A percentile compares a stretch with the other conserved stretches of the same genome.
Evolutionary conservation across 352 stramenopile genomes (phyloP).

Genomic region (Phytopythium boreale): DNA sequence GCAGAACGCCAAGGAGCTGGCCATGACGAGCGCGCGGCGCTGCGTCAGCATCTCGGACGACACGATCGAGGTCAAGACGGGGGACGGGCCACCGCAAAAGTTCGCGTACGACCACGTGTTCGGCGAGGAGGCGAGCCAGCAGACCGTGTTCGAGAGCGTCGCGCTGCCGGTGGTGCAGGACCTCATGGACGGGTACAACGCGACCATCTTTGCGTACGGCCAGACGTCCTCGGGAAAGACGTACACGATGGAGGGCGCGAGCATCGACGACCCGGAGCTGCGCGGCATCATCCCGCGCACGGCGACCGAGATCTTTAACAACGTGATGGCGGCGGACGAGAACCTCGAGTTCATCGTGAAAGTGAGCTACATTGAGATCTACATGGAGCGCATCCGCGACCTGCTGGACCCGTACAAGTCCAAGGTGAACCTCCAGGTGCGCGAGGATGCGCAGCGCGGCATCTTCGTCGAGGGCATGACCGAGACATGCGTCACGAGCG

Average conservation of each 20-base stretch:
- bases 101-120: constrained; percentile 92
- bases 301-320: constrained; percentile 86
- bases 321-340: constrained; percentile 83
- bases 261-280: constrained; percentile 83
- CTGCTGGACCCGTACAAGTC: constrained; percentile 90
- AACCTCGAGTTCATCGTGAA: constrained; percentile 93
- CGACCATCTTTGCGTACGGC: constrained; percentile 93
- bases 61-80: constrained; percentile 67
- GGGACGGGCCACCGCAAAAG: constrained; percentile 58
- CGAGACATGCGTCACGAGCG: constrained; percentile 91
- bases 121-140: constrained; percentile 71
- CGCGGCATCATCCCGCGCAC: constrained; percentile 88
- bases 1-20: constrained; percentile 76
- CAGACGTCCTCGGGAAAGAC: constrained; percentile 90
- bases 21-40: constrained; percentile 51
- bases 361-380: constrained; percentile 96
- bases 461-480: constrained; percentile 94
- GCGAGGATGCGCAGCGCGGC: constrained; percentile 84
- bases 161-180: constrained; percentile 88
- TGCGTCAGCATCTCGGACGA: constrained; percentile 49
- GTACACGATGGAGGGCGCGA: constrained; percentile 83
- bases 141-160: constrained; percentile 88
- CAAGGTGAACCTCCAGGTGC: constrained; percentile 89
- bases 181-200: constrained; percentile 92
- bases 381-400: constrained; percentile 94